Evolutionary conservation across 2,329 filamentous ascomycete species (phyloP), one percentile per base, ranked within the genome.

Genomic region (Fusarium penzigii): DNA sequence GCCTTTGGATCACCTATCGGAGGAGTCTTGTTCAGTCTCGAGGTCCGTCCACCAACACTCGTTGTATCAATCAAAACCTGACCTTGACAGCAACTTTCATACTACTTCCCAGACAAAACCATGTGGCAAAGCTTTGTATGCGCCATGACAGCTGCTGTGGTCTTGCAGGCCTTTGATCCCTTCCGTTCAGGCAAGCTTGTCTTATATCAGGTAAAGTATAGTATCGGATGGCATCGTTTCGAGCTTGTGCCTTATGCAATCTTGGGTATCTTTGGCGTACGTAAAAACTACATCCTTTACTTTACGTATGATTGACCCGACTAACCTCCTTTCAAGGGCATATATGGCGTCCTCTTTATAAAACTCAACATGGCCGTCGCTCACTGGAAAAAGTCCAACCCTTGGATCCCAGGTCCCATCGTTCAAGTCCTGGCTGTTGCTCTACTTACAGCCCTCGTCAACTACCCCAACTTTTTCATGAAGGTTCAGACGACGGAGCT

Each of bases 51-150:
- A 29, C 25, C 6, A 2, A 16, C 14, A 42, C 14, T 16, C 5
- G 2, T 2, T 16, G 6, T 32, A n/a, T 29, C 25, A 17, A 41
- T 44, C 34, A 43, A 8, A 60, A 17, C 8, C 14, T 20, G 20
- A 11, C 3, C n/a, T 13, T 58, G 20, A n/a, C 53, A 89, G 83
- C 91, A 96, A 81, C 78, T 97, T 3, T 96, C 92, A 1, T 97
- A 97, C 70, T 97, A 97, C 72, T 97, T 97, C 63, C 93, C 94
- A 0, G 93, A 97, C 73, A 97, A 97, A 73, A 97, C 94, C 10
- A 97, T 99, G 94, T 99, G 94, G 94, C 94, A 97, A 70, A 96
- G 92, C 65, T 99, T 99, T 67, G 94, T 99, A 39, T 97, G 94
- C 65, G 94, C 94, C 68, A 97, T 97, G 92, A 90, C 96, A n/a